Conservation (phyloP, 495 filamentous ascomycete species). For the Lepraria neglecta region DNA sequence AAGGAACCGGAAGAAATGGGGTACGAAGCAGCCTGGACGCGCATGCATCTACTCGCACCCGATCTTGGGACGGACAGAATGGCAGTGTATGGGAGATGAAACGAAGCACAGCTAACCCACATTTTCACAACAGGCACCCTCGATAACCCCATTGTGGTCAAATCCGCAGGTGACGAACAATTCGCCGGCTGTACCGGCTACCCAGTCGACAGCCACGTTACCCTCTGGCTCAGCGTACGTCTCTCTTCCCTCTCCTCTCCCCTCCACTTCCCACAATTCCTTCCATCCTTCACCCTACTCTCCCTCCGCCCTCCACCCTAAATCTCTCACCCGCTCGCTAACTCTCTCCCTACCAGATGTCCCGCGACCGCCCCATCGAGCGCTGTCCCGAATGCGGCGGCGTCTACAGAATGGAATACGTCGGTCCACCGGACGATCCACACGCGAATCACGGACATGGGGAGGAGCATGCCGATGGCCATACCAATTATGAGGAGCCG, state of each 20-base stretch:
- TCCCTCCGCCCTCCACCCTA: neutral
- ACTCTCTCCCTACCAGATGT: slow-evolving; percentile 49
- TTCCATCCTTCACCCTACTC: neutral
- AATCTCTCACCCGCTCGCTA: neutral
- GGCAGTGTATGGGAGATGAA: neutral
- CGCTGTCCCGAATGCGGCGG: slow-evolving; percentile 94
- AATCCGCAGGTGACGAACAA: slow-evolving; percentile 88
- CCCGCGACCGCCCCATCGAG: slow-evolving; percentile 82
- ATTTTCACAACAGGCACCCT: slow-evolving; percentile 60
- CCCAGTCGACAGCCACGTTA: slow-evolving; percentile 84
- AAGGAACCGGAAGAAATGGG: neutral
- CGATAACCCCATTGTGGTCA: slow-evolving; percentile 81
- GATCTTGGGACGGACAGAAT: too few species aligned
- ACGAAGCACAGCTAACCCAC: neutral
- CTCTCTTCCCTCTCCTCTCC: neutral
- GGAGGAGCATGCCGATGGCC: slow-evolving; percentile 27
- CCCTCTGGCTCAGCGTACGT: slow-evolving; percentile 83
- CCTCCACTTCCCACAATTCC: slow-evolving; percentile 3
- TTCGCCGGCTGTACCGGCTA: slow-evolving; percentile 92
- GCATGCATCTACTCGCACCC: too few species aligned
- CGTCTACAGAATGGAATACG: slow-evolving; percentile 94
- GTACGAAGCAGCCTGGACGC: too few species aligned
- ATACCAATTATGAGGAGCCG: slow-evolving; percentile 44
- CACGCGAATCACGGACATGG: slow-evolving; percentile 43
- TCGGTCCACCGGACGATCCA: slow-evolving; percentile 69